phyloP scores from a whole-genome alignment of 2,329 filamentous ascomycete species.

The Beauveria medogensis region DNA sequence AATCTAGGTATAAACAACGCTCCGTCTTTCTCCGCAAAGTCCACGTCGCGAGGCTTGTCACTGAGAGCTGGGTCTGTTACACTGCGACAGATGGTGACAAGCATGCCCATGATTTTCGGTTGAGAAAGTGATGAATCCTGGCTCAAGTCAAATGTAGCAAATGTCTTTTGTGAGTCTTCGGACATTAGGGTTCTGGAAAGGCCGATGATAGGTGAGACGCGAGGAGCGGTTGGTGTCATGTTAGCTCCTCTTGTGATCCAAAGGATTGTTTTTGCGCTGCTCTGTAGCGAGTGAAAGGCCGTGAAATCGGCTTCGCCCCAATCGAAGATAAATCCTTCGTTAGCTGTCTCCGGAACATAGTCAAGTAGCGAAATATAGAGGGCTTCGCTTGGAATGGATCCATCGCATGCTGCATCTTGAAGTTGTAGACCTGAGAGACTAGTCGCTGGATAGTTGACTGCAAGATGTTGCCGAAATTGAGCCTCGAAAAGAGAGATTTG shows the following conservation, averaged over 20 bases:
- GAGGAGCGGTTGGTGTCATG: constrained; percentile 26
- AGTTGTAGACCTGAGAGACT: not conserved
- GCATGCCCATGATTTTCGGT: constrained; percentile 15
- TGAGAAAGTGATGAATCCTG: constrained; percentile 16
- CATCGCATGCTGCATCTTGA: not conserved
- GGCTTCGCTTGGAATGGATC: not conserved
- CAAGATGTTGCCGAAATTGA: not conserved
- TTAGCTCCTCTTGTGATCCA: constrained; percentile 41
- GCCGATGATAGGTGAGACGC: constrained; percentile 33
- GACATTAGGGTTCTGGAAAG: constrained; percentile 41
- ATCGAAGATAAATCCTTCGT: constrained; percentile 24
- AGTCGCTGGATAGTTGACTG: not conserved
- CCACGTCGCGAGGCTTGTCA: constrained; percentile 27
- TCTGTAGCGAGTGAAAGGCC: constrained; percentile 31
- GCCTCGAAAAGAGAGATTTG: not conserved
- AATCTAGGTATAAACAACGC: constrained; percentile 38
- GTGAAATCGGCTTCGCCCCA: constrained; percentile 33
- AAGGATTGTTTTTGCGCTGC: constrained; percentile 30
- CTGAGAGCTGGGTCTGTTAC: constrained; percentile 14
- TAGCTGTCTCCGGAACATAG: constrained; percentile 19
- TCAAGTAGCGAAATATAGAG: constrained; percentile 40
- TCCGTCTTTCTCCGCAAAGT: constrained; percentile 33
- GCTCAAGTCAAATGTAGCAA: constrained; percentile 37
- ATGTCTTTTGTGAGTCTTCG: constrained; percentile 35
- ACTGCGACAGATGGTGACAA: constrained; percentile 18